Conservation (phyloP, 306 rosid genomes). For the Prunus persica region DNA sequence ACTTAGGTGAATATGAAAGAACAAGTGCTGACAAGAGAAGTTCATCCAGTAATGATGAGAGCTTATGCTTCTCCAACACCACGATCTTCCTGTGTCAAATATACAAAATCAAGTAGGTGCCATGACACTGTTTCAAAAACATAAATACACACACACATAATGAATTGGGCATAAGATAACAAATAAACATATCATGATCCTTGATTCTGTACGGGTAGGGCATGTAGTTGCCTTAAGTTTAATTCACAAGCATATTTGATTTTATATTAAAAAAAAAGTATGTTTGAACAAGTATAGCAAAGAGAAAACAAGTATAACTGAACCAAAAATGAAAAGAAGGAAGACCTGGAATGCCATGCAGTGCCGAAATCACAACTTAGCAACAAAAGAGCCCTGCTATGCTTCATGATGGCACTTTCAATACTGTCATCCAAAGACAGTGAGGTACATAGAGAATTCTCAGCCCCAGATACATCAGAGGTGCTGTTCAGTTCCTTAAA, state of each 20-base stretch:
- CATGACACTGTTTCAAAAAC: not conserved
- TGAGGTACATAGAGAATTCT: constrained; percentile 17
- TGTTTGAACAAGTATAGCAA: not conserved
- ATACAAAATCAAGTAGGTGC: constrained; percentile 1
- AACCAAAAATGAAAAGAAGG: not conserved
- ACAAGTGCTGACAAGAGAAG: constrained; percentile 69
- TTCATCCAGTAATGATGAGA: constrained; percentile 48
- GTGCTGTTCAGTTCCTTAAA: constrained; percentile 36
- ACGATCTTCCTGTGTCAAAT: constrained; percentile 55
- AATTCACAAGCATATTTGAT: not conserved
- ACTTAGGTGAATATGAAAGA: constrained; percentile 76
- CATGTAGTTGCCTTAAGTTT: not conserved
- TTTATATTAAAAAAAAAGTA: no score
- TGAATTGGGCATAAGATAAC: not conserved
- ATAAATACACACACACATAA: not conserved
- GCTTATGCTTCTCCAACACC: constrained; percentile 44
- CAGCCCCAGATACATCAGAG: constrained; percentile 22
- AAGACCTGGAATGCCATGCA: constrained; percentile 85
- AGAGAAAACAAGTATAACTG: not conserved
- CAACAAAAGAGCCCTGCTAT: constrained; percentile 65
- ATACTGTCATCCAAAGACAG: constrained; percentile 29
- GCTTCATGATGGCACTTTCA: constrained; percentile 60
- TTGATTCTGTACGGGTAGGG: not conserved
- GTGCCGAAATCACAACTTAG: constrained; percentile 80
- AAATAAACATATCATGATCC: not conserved